phyloP scores from a whole-genome alignment of 2,329 filamentous ascomycete genomes.

The Cyclaneusma minus region DNA sequence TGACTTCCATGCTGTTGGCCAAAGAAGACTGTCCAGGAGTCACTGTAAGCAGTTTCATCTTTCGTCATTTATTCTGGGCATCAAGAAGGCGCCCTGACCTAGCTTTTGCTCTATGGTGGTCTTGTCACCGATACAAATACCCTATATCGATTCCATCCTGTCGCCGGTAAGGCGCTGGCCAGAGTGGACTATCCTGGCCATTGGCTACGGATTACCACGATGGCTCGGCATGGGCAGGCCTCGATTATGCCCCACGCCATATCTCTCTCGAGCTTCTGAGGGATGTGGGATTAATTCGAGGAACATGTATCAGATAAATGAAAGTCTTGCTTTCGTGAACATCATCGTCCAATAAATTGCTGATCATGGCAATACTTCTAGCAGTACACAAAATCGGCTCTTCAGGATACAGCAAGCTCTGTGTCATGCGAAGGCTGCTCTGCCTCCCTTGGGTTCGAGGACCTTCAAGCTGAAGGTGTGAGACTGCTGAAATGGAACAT shows the following conservation, averaged over 20 bases:
- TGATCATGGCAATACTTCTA: not conserved
- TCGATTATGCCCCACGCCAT: slow-evolving; percentile 29
- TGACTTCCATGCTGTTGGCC: slow-evolving; percentile 59
- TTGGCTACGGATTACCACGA: slow-evolving; percentile 24
- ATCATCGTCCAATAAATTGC: not conserved
- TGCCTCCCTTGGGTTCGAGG: slow-evolving; percentile 11
- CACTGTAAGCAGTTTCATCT: slow-evolving; percentile 21
- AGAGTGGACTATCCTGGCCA: slow-evolving; percentile 22
- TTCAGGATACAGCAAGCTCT: slow-evolving; percentile 1
- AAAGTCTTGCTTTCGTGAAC: slow-evolving; percentile 12
- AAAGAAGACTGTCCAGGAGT: slow-evolving; percentile 44
- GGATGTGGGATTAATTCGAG: slow-evolving; percentile 32
- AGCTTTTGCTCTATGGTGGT: slow-evolving; percentile 30
- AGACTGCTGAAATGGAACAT: slow-evolving; percentile 15
- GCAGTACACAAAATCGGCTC: not conserved
- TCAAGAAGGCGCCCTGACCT: slow-evolving; percentile 49
- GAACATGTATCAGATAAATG: slow-evolving; percentile 23
- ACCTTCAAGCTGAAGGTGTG: slow-evolving; percentile 10
- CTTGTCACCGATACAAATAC: slow-evolving; percentile 54
- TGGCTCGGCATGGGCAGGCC: slow-evolving; percentile 16
- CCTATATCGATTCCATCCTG: slow-evolving; percentile 34
- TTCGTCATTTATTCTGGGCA: slow-evolving; percentile 21
- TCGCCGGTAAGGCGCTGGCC: slow-evolving; percentile 14
- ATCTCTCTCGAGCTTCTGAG: slow-evolving; percentile 31
- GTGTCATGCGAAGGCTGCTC: slow-evolving; percentile 9